These are phyloP conservation scores for Pseudomonodictys pantanalensis DNA, from an alignment of 495 filamentous ascomycete species.

Conservation along the genomic window DNA sequence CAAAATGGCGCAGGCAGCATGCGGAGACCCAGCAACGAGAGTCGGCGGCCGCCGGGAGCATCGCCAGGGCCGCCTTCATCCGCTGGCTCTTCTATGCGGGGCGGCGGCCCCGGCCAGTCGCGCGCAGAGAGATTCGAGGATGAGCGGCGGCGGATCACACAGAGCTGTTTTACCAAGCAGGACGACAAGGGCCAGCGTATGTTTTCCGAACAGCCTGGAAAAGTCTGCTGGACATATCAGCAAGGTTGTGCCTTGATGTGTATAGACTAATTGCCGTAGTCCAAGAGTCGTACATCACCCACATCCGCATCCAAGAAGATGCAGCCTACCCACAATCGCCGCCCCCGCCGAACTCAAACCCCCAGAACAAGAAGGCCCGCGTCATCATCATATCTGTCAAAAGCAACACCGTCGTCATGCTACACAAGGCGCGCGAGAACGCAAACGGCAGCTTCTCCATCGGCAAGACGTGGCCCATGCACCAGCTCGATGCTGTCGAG, in stretches of 20 bases:
- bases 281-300: conserved; percentile 94
- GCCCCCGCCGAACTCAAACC: conserved; percentile 66
- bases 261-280: conserved; percentile 54
- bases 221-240: not conserved
- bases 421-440: conserved; percentile 97
- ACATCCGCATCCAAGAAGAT: conserved; percentile 87
- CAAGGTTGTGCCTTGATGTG: no score
- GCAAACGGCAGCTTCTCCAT: conserved; percentile 91
- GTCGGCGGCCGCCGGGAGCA: conserved; percentile 19
- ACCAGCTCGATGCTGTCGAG: conserved; percentile 77
- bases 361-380: conserved; percentile 78
- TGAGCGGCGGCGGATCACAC: conserved; percentile 87
- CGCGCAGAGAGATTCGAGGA: conserved; percentile 92
- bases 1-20: conserved; percentile 3
- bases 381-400: conserved; percentile 89
- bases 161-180: conserved; percentile 85
- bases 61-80: conserved; percentile 17
- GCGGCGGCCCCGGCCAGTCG: conserved; percentile 47
- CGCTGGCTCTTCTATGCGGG: conserved; percentile 3
- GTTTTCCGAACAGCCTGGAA: conserved; percentile 35
- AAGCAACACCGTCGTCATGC: conserved; percentile 84
- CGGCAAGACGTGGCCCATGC: conserved; percentile 94
- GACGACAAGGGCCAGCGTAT: conserved; percentile 78
- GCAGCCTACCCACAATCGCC: conserved; percentile 78
- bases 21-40: conserved; percentile 27